Conservation (phyloP, 768 basidiomycete species). For the Mycena maculata region DNA sequence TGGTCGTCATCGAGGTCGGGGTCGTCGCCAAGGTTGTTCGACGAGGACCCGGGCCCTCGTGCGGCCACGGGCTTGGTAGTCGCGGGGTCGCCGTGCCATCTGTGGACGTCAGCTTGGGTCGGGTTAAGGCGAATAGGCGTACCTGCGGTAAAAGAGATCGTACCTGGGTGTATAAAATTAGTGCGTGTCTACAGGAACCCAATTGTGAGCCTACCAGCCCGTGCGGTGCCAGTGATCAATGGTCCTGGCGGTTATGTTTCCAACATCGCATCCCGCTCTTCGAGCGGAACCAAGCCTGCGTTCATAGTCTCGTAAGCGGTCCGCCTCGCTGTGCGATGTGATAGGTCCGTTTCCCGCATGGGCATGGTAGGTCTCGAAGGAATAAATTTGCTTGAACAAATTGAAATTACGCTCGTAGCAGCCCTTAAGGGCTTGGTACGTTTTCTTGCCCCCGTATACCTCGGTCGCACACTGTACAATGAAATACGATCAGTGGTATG, state of each 20-base stretch:
- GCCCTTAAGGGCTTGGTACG: slow-evolving; percentile 86
- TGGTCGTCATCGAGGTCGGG: slow-evolving; percentile 65
- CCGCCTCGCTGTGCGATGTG: slow-evolving; percentile 63
- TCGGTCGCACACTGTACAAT: slow-evolving; percentile 70
- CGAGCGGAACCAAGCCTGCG: slow-evolving; percentile 75
- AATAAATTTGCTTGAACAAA: slow-evolving; percentile 84
- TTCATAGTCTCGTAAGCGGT: slow-evolving; percentile 78
- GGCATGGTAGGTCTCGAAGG: slow-evolving; percentile 68
- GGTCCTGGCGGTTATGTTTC: slow-evolving; percentile 77
- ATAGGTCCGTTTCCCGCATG: slow-evolving; percentile 52
- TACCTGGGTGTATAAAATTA: slow-evolving; percentile 49
- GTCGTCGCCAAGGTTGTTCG: slow-evolving; percentile 56
- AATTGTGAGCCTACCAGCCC: slow-evolving; percentile 61
- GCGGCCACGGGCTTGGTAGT: slow-evolving; percentile 61
- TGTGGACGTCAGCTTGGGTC: slow-evolving; percentile 38
- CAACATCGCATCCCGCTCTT: slow-evolving; percentile 75
- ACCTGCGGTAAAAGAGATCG: slow-evolving; percentile 77
- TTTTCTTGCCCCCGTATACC: slow-evolving; percentile 81
- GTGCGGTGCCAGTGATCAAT: slow-evolving; percentile 84
- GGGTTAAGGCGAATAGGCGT: slow-evolving; percentile 2
- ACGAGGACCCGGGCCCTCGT: slow-evolving; percentile 47
- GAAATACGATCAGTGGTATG: slow-evolving; percentile 20
- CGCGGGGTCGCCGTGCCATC: slow-evolving; percentile 77
- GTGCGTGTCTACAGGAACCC: background rate
- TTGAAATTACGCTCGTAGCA: slow-evolving; percentile 90